Conservation (phyloP, 177 flowering plant genomes). For the Vitis hybrid region DNA sequence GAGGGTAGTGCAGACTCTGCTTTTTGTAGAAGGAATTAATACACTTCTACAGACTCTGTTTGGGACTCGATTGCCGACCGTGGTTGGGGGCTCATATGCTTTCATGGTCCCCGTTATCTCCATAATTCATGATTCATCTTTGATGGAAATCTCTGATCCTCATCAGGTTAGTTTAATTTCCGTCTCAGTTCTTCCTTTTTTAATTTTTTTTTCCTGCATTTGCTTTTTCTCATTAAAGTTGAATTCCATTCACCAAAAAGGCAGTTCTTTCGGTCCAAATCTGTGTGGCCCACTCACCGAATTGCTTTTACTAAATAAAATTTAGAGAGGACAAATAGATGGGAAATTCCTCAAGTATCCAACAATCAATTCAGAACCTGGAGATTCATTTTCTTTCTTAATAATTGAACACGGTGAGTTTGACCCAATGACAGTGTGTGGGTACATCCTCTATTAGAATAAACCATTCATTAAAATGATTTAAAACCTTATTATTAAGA, state of each 20-base stretch:
- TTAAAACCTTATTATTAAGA: no score
- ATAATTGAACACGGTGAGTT: no score
- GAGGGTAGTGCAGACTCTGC: conserved; percentile 90
- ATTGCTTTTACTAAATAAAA: conserved; percentile 2
- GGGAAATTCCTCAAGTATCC: background rate
- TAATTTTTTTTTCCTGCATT: background rate
- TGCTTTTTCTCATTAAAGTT: conserved; percentile 3
- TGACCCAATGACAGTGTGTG: no score
- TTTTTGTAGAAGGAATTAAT: conserved; percentile 88
- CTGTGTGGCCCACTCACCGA: conserved; percentile 18
- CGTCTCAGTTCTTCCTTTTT: background rate
- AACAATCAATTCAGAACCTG: background rate
- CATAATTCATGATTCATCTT: conserved; percentile 75
- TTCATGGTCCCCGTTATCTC: conserved; percentile 95
- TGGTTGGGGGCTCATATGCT: conserved; percentile 93
- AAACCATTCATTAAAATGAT: no score
- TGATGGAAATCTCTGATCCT: conserved; percentile 53
- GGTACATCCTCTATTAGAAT: no score
- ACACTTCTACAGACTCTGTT: conserved; percentile 90
- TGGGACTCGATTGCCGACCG: conserved; percentile 94
- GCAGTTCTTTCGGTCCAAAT: conserved; percentile 7
- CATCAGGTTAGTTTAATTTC: conserved; percentile 51
- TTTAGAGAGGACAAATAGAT: background rate
- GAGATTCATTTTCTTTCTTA: no score
- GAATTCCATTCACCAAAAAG: background rate